Percentiles rank a stretch among this genome's conserved stretches.
Evolutionary conservation across 108 stramenopile genomes (phyloP).

Genomic region (Cyclotella baltica): DNA sequence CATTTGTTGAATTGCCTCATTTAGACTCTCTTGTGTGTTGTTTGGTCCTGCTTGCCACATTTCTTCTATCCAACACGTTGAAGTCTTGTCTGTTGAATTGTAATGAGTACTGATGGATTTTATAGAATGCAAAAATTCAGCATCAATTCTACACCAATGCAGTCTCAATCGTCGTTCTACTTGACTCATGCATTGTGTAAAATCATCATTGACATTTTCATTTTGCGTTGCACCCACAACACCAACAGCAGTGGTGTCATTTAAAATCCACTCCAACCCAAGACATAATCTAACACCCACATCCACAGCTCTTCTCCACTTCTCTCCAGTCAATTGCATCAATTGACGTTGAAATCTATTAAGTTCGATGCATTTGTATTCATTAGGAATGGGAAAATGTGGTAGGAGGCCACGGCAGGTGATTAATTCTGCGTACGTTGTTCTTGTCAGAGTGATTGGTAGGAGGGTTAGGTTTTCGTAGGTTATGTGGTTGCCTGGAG

Average conservation of each 20-base stretch:
- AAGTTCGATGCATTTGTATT: conserved; percentile 54
- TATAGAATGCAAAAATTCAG: conserved; percentile 9
- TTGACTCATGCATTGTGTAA: conserved; percentile 20
- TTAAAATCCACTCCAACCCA: conserved; percentile 59
- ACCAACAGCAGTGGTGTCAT: not conserved
- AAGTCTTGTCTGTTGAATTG: not conserved
- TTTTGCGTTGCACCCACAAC: too few relatives aligned
- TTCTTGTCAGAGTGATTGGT: conserved; percentile 56
- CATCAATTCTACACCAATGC: conserved; percentile 63
- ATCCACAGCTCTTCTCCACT: conserved; percentile 60
- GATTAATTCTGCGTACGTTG: conserved; percentile 63
- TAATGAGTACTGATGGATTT: not conserved
- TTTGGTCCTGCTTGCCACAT: conserved; percentile 70
- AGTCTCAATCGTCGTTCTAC: conserved; percentile 56
- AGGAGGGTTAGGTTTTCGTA: conserved; percentile 39
- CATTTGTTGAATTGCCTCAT: conserved; percentile 40
- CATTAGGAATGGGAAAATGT: conserved; percentile 38
- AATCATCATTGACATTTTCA: not conserved
- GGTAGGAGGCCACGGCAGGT: conserved; percentile 42
- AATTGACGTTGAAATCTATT: conserved; percentile 53
- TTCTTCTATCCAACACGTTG: conserved; percentile 44
- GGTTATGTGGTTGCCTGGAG: conserved; percentile 23
- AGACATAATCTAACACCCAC: conserved; percentile 67
- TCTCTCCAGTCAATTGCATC: conserved; percentile 19
- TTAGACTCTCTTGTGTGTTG: conserved; percentile 22